Conservation (phyloP, 2,329 filamentous ascomycete species). For the Tolypocladium nubicola region DNA sequence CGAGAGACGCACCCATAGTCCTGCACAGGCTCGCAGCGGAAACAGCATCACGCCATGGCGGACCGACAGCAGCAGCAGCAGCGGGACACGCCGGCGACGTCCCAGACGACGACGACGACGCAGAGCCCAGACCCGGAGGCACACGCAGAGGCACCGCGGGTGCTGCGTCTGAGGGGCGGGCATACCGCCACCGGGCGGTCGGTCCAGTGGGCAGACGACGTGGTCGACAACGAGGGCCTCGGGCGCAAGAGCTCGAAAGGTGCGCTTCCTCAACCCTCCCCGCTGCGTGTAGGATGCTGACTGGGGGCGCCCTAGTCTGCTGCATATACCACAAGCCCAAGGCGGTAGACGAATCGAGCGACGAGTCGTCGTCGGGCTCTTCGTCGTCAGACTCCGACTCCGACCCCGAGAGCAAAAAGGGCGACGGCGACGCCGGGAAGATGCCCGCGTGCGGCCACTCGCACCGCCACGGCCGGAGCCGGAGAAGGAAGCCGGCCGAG, state of each 20-base stretch:
- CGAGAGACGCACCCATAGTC: background rate
- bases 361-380: constrained; percentile 41
- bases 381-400: constrained; percentile 48
- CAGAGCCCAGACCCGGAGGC: constrained; percentile 16
- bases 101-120: constrained; percentile 19
- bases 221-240: constrained; percentile 91
- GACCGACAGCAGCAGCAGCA: constrained; percentile 13
- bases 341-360: constrained; percentile 71
- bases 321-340: constrained; percentile 93
- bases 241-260: constrained; percentile 93
- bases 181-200: constrained; percentile 39
- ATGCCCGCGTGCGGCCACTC: constrained; percentile 24
- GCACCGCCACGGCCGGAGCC: constrained; percentile 12
- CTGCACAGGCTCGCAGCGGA: background rate
- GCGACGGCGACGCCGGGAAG: constrained; percentile 20
- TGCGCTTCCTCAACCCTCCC: constrained; percentile 21
- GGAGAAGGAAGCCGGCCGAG: constrained; percentile 16
- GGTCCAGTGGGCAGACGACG: constrained; percentile 87
- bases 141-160: constrained; percentile 20
- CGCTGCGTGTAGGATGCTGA: background rate
- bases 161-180: constrained; percentile 42
- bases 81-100: constrained; percentile 16
- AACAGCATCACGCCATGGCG: constrained; percentile 13
- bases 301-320: constrained; percentile 54
- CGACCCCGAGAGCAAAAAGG: constrained; percentile 27